Base-by-base conservation (phyloP, 2,329 filamentous ascomycete genomes). In the Cladosporium cucumerinum region DNA sequence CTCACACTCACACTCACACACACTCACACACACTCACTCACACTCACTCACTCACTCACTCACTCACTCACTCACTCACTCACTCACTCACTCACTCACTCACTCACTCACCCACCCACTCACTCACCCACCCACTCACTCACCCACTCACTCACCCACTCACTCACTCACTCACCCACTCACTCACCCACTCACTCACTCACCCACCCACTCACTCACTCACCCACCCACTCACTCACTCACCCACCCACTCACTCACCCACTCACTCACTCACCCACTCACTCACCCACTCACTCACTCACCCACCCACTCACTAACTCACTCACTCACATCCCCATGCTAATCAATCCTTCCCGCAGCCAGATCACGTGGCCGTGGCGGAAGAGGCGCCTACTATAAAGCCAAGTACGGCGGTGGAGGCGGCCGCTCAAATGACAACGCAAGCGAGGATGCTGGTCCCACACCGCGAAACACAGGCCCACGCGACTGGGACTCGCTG, bases 331-430 rank as follows among this genome's bases (percentile, higher is more conserved):
- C n/a, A 18, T 12, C 8, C 39, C 39, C 25, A 26, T 57, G 65
- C 67, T 68, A 48, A 68, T 55, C 58, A 34, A 64, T 61, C 57
- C 39, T 65, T 66, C 57, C 36, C n/a, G 4, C 58, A 61, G 58
- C 25, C 43, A 66, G 68, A 48, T 52, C 68, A 59, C 55, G 66
- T 58, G 70, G 51, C 30, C 26, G 67, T 49, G 69, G 72, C 63
- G 72, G 71, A 48, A 66, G 73, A 51, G 72, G 72, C 55, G 72
- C 74, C 21, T 74, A 72, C 62, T 74, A 69, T 64, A 70, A 69
- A 43, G 69, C 68, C 34, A 69, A 65, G 30, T 75, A 75, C 65
- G 72, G 72, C 60, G 68, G 70, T 26, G 63, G 70, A 30, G 64
- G 67, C 28, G 54, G 69, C 54, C 66, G 68, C 12, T 46, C 58